A percentile compares a stretch with the other conserved stretches of the same genome.
phyloP scores from a whole-genome alignment of 1,284 basidiomycete species.

The Tremellales sp. region DNA sequence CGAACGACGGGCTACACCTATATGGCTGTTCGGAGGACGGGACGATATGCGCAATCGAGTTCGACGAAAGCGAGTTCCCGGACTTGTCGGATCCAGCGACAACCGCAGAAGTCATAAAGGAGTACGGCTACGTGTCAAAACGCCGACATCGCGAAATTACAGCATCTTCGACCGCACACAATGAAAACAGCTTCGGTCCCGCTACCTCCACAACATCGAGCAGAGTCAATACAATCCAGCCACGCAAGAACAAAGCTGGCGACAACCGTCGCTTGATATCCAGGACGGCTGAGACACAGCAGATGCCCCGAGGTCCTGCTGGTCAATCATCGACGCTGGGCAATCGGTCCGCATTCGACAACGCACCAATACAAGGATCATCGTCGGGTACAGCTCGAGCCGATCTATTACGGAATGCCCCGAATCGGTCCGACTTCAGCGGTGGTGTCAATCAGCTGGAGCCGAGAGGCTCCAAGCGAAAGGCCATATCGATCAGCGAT shows the following conservation, averaged over 20 bases:
- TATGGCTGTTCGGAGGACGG: constrained; percentile 97
- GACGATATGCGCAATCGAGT: constrained; percentile 80
- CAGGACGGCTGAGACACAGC: not conserved
- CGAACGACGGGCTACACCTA: constrained; percentile 81
- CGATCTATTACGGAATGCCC: not conserved
- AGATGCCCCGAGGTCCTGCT: not conserved
- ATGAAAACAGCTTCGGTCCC: constrained; percentile 13
- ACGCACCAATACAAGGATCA: not conserved
- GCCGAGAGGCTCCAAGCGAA: not conserved
- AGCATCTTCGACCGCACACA: constrained; percentile 1
- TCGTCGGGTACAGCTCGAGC: not conserved
- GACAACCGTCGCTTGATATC: constrained; percentile 11
- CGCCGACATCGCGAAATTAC: constrained; percentile 7
- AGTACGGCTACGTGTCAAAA: constrained; percentile 62
- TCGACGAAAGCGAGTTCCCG: constrained; percentile 74
- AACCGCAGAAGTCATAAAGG: constrained; percentile 70
- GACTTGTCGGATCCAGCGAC: constrained; percentile 71
- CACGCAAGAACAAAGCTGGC: constrained; percentile 21
- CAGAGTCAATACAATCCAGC: constrained; percentile 26
- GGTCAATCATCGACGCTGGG: not conserved
- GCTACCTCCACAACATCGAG: constrained; percentile 6
- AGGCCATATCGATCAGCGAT: not conserved
- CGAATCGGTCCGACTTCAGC: not conserved
- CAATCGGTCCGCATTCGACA: not conserved
- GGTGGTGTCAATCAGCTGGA: not conserved